Evolutionary conservation across 1,284 basidiomycete genomes (phyloP).

Genomic region (Singerocomus inundabilis): DNA sequence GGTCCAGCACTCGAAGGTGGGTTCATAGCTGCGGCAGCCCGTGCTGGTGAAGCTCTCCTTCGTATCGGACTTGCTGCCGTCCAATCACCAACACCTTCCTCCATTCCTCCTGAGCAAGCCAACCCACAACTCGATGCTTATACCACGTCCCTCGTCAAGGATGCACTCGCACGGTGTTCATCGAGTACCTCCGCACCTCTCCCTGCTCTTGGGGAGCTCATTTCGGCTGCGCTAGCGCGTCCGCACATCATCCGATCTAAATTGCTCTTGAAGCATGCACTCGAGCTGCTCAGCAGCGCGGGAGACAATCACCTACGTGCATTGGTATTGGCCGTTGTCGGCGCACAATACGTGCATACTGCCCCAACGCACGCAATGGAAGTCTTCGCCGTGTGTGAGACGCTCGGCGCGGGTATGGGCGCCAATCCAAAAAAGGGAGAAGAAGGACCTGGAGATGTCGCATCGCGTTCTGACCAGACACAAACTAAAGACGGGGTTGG

Average conservation of each 20-base stretch:
- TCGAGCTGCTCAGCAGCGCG: constrained; percentile 52
- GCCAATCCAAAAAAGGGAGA: constrained; percentile 29
- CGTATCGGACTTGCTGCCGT: constrained; percentile 46
- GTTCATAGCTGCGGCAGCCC: constrained; percentile 57
- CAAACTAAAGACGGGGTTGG: constrained; percentile 39
- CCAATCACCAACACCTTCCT: background rate
- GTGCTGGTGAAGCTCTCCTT: constrained; percentile 58
- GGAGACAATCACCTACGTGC: constrained; percentile 72
- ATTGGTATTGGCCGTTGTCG: constrained; percentile 60
- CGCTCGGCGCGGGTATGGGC: constrained; percentile 70
- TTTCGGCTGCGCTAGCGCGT: constrained; percentile 27
- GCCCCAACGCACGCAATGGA: constrained; percentile 61
- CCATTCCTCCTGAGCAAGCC: constrained; percentile 3
- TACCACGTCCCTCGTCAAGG: constrained; percentile 20
- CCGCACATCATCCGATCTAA: constrained; percentile 40
- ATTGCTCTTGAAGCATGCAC: constrained; percentile 56
- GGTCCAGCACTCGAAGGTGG: constrained; percentile 31
- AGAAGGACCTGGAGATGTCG: constrained; percentile 18
- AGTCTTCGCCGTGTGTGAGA: constrained; percentile 63
- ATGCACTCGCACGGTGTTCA: constrained; percentile 31
- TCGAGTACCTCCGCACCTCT: constrained; percentile 24
- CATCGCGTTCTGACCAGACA: constrained; percentile 13
- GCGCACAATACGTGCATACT: constrained; percentile 69
- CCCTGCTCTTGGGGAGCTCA: constrained; percentile 30
- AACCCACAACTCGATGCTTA: constrained; percentile 16